phyloP scores from a whole-genome alignment of 2,329 filamentous ascomycete species.

The Ophiosphaerella herpotricha region DNA sequence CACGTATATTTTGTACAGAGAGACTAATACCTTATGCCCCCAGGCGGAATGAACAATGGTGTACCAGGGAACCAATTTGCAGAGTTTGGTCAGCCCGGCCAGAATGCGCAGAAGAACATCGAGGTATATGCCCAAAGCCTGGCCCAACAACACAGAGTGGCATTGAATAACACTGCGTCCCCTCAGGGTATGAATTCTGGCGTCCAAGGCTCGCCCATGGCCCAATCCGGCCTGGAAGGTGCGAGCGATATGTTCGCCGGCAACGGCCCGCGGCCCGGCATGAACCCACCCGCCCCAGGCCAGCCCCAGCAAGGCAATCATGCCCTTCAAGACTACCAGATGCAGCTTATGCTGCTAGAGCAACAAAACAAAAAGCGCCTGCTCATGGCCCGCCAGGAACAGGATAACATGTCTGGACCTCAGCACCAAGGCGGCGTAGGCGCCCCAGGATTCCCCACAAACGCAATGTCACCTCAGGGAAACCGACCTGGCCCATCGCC shows the following conservation, averaged over 20 bases:
- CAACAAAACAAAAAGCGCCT: slow-evolving; percentile 87
- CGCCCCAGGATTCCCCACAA: slow-evolving; percentile 61
- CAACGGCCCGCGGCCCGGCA: slow-evolving; percentile 46
- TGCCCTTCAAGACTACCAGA: slow-evolving; percentile 84
- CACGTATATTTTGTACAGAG: slow-evolving; percentile 51
- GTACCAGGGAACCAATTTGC: slow-evolving; percentile 79
- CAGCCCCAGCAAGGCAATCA: slow-evolving; percentile 69
- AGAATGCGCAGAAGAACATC: slow-evolving; percentile 76
- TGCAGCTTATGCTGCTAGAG: slow-evolving; percentile 85
- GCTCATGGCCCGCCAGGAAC: slow-evolving; percentile 80
- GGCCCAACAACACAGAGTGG: slow-evolving; percentile 79
- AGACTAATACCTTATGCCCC: slow-evolving; percentile 63
- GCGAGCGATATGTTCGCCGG: slow-evolving; percentile 41
- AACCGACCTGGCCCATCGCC: slow-evolving; percentile 73
- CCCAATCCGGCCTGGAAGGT: slow-evolving; percentile 58
- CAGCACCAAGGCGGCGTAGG: slow-evolving; percentile 54
- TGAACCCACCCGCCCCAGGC: slow-evolving; percentile 64
- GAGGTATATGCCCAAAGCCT: slow-evolving; percentile 85
- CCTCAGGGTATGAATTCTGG: slow-evolving; percentile 71
- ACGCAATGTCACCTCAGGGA: slow-evolving; percentile 70
- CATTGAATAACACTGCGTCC: slow-evolving; percentile 80
- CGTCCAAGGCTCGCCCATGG: slow-evolving; percentile 84
- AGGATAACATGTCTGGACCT: slow-evolving; percentile 67
- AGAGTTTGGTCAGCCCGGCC: slow-evolving; percentile 58
- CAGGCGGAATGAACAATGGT: slow-evolving; percentile 75